Evolutionary conservation across 2,329 filamentous ascomycete species (phyloP), one percentile per base, ranked within the genome.

Genomic region (Cadophora luteo-olivacea): DNA sequence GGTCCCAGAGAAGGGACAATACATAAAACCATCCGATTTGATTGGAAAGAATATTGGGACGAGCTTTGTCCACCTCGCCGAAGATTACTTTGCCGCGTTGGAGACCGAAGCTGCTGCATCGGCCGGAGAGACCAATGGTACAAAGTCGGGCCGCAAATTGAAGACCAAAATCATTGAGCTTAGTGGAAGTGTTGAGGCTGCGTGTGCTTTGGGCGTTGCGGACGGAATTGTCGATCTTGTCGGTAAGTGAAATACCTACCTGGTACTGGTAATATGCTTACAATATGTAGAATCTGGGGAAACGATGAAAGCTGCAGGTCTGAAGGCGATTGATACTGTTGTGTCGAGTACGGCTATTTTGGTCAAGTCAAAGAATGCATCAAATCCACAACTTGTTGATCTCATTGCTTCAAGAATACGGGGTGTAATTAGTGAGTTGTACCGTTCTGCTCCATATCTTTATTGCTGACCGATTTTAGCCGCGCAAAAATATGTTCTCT

Each of bases 181-280:
- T 69, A 96, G 95, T 72, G 96, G 96, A 19, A 98, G 95, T 84
- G 96, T 99, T 41, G 96, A 99, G 83, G 95, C 96, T 63, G 95
- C 96, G 49, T 99, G 96, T 79, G 95, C 96, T 24, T 84, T 99
- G 65, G 96, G 96, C 64, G 94, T 98, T 33, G 96, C 96, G 54
- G 95, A 98, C 79, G 96, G 95, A 62, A 97, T 99, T 79, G 94
- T 99, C 58, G 96, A 99, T 82, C 89, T 99, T 68, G 96, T 99
- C 78, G 94, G 93, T 96, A 81, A 79, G 92, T 71, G 58, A 12
- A 25, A n/a, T 57, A 19, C 48, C 48, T 54, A 60, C 38, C 48
- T 14, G 14, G 14, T 22, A 52, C 62, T 6, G 12, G 14, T 36
- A 16, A 60, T 14, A 63, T 45, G 33, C 73, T 78, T 69, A 76